These are phyloP conservation scores for Plantago major DNA, from an alignment of 257 asterid species.

Conservation along the genomic window DNA sequence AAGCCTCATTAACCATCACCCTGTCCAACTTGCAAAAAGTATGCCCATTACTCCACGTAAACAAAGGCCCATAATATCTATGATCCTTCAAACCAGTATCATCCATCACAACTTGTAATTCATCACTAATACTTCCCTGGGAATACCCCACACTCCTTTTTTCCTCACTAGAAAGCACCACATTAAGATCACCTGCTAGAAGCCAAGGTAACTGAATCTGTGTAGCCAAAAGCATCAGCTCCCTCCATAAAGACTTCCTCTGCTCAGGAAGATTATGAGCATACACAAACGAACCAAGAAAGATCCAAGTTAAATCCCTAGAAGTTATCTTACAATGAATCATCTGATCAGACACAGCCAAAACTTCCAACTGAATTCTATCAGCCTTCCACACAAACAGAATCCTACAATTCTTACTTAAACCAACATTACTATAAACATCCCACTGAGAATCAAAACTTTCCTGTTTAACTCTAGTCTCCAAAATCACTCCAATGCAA, in stretches of 20 bases:
- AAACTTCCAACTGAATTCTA: background rate
- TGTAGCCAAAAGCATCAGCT: too few species aligned
- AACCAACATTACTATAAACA: background rate
- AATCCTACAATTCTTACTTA: background rate
- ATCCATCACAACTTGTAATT: background rate
- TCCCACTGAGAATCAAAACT: background rate
- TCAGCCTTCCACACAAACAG: background rate
- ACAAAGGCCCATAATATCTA: background rate
- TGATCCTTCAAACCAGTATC: background rate
- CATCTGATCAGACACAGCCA: background rate
- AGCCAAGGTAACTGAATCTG: background rate
- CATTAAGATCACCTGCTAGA: background rate
- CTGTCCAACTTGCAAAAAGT: background rate
- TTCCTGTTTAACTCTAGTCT: background rate
- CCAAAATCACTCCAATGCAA: background rate
- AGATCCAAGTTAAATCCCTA: background rate
- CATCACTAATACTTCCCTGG: background rate
- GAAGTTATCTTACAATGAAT: background rate
- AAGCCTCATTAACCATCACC: background rate
- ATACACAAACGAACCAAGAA: too few species aligned
- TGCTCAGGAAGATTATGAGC: background rate
- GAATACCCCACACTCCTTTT: background rate
- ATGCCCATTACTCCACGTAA: background rate
- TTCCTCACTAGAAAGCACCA: background rate
- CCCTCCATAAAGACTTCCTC: background rate